Base-by-base conservation (phyloP, 108 stramenopile genomes). In the Skeletonema costatum region DNA sequence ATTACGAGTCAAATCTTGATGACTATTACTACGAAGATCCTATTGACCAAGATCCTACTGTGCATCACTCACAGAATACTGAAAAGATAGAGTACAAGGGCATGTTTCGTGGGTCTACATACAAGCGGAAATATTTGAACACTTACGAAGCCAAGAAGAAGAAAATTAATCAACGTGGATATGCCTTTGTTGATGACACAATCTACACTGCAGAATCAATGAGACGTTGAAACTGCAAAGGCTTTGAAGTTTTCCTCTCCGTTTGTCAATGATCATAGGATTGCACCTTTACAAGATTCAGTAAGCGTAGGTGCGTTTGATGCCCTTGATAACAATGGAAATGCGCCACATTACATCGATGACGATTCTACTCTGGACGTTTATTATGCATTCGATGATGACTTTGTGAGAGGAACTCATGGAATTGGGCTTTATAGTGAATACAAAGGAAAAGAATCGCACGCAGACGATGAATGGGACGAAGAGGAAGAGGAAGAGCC, bases 331-430 rank as follows among this genome's bases (percentile, higher is more conserved):
- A 10, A 64, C 19, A 10, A 25, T 25, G 53, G 53, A 56, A 25
- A 21, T 56, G 53, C 53, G 25, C 63, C 63, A 39, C 63, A 64
- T 64, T 68, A 69, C 58, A 32, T 64, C 17, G 48, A 68, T 69
- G 75, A 69, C 46, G 68, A 76, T 63, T 2, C 16, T 17, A 21
- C 42, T n/a, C 64, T 70, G 30, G 84, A 83, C 60, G 60, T 62
- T 8, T 88, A 90, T 64, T 88, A 83, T 63, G 73, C 87, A 29
- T 78, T 78, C 60, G 90, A 91, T 66, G 86, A 85, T 70, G 88
- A 89, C 67, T 50, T 50, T 56, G 21, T 68, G 50, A 66, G 85
- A 17, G 74, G 80, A 42, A 61, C 73, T 33, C 16, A 56, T 31
- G 80, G 80, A 2, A 75, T 73, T 38, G 80, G 74, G 35, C 33